Evolutionary conservation across 192 early-diverging fungal species (phyloP), one percentile per base, ranked within the genome.

Genomic region (Spizellomyces punctatus): DNA sequence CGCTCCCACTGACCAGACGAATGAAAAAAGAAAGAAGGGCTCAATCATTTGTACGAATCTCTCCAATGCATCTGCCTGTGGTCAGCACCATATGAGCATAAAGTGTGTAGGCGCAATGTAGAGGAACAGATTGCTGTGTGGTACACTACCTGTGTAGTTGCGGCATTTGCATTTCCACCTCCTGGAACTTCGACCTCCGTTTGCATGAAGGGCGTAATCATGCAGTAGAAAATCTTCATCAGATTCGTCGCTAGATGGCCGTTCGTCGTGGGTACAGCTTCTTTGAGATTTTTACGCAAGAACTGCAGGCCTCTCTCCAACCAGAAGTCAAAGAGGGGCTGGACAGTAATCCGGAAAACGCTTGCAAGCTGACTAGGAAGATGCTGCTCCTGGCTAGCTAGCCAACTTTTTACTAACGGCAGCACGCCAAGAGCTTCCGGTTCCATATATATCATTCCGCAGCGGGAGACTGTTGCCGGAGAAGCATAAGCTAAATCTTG

Each of bases 391-490:
- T 82, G 75, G 43, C 67, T 74, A 14, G 36, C 22, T 6, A 88
- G 61, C 87, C 87, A 88, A 56, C 81, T 83, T 43, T 74, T 79
- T 7, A 88, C 58, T 7, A 88, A 70, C 3, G 87, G 83, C 10
- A 16, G n/a, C 45, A 76, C 71, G 14, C 87, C 87, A n/a, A 88
- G 67, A 4, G 85, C 83, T n/a, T 76, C 80, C 50, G 87, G 87
- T 61, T 88, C 87, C 85, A 88, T 88, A 64, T 88, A 88, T 44
- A 88, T 88, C 87, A 88, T 88, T 46, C 87, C 87, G 64, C 87
- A 88, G 16, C 87, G 74, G 5, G 84, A 86, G 2, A 88, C 87
- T 6, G 87, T 88, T 14, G 87, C 87, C 4, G 87, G 87, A n/a
- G 87, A 88, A 3, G 87, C 87, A 67, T 82, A 85, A 14, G 85